These are phyloP conservation scores for Clavispora carvajalis DNA, from an alignment of 805 yeast species.

Conservation along the genomic window DNA sequence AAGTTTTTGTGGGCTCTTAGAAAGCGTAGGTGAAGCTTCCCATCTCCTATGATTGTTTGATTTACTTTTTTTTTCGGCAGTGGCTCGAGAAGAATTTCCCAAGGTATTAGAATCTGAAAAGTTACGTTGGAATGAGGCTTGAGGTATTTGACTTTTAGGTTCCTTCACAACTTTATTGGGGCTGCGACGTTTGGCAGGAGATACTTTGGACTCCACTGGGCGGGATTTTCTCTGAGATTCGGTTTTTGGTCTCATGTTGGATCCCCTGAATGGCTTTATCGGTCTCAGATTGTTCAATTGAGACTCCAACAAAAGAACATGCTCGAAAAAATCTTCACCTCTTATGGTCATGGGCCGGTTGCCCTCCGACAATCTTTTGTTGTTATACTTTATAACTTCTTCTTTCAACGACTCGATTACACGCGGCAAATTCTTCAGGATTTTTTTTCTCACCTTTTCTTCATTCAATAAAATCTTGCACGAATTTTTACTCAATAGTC, in stretches of 20 bases:
- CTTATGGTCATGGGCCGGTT: constrained; percentile 29
- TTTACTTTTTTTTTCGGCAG: background rate
- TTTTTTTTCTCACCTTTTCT: constrained; percentile 65
- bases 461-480: constrained; percentile 77
- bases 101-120: background rate
- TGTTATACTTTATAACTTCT: constrained; percentile 47
- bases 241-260: background rate
- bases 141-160: background rate
- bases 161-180: background rate
- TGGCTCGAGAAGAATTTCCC: background rate
- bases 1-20: background rate
- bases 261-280: background rate
- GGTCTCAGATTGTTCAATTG: constrained; percentile 2
- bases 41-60: background rate
- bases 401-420: constrained; percentile 47
- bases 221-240: constrained; percentile 1
- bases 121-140: background rate
- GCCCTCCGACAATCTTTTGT: constrained; percentile 16
- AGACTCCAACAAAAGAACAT: constrained; percentile 27
- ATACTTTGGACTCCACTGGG: background rate
- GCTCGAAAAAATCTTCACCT: constrained; percentile 46
- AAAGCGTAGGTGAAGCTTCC: background rate
- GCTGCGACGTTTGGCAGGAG: background rate
- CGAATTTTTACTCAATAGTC: constrained; percentile 69
- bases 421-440: constrained; percentile 65